Base-by-base conservation (phyloP, 148 eudicot genomes). In the Pharnaceum exiguum region DNA sequence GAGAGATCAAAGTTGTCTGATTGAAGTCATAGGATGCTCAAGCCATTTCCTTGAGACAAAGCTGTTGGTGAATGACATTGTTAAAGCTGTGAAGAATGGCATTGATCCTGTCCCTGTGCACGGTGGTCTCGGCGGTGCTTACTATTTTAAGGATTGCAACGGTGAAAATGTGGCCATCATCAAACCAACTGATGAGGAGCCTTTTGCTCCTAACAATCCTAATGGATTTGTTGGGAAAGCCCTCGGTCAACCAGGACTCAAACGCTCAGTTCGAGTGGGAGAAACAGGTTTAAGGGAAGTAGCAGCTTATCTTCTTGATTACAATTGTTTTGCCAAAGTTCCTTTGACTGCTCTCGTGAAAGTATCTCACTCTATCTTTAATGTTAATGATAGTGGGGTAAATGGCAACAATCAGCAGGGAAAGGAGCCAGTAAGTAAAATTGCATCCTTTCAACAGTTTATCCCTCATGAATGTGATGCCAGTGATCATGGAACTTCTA, bases 131-230 rank as follows among this genome's bases (percentile, higher is more conserved):
- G 77, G 77, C 21, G 77, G 77, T 38, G 77, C 73, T 31, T 73
- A 67, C 50, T 68, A 55, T 58, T 73, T 67, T 37, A 68, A 57
- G 65, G 66, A 62, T 40, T 47, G 45, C 42, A 45, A 15, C 6
- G 68, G 75, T 28, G 79, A 70, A 46, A 65, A 51, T 56, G 44
- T 70, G 42, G 75, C 79, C 23, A 75, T 75, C 29, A 51, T 75
- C 51, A 75, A 75, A 68, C 75, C 79, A 21, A 75, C 79, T 5
- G 79, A 70, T 55, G 79, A 75, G 37, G 79, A 75, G 27, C 79
- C 75, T 35, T 73, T 73, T 67, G 77, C 77, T 0, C 77, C 77
- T 32, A 73, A 73, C 54, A 73, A 73, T 24, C 77, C 73, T 5
- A 73, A 73, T 30, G 77, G 77, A 18, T 73, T 73, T 44, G 57